Conservation (phyloP, 2,329 filamentous ascomycete genomes). For the Colletotrichum australisinense region DNA sequence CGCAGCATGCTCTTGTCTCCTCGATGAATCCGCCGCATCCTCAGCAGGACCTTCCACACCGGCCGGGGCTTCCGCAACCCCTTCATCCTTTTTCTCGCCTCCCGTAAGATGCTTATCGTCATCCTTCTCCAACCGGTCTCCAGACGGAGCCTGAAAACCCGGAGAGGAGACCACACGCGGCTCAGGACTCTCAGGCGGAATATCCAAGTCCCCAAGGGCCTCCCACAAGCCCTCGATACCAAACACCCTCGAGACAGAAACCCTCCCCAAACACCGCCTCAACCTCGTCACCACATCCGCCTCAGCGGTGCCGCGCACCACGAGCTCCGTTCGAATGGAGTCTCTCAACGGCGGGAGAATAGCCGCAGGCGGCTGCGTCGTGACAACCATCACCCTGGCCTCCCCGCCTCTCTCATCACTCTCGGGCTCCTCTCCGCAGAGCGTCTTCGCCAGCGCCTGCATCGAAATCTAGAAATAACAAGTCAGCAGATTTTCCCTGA, state of each 20-base stretch:
- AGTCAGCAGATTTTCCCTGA: background rate
- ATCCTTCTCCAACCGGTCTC: constrained; percentile 16
- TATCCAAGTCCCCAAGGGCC: constrained; percentile 63
- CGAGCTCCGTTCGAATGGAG: constrained; percentile 51
- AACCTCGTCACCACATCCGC: constrained; percentile 39
- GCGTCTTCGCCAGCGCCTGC: constrained; percentile 56
- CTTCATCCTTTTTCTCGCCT: background rate
- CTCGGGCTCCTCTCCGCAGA: constrained; percentile 43
- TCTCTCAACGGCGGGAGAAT: constrained; percentile 56
- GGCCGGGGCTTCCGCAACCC: background rate
- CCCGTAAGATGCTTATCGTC: background rate
- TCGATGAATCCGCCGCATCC: background rate
- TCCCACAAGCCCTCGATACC: constrained; percentile 69
- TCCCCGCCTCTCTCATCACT: background rate
- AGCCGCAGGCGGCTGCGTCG: constrained; percentile 55
- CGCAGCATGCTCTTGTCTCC: background rate
- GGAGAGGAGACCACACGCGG: background rate
- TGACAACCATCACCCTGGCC: constrained; percentile 57
- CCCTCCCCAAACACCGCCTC: constrained; percentile 56
- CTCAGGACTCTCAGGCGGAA: constrained; percentile 5
- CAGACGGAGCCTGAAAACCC: too few relatives aligned
- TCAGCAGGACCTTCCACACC: background rate
- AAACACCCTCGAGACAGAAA: constrained; percentile 68
- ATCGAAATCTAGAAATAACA: constrained; percentile 54
- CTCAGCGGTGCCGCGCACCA: constrained; percentile 31